A percentile compares a stretch with the other conserved stretches of the same genome.
These are phyloP conservation scores for Plasmodium adleri DNA, from an alignment of 169 alveolate genomes.

Conservation along the genomic window DNA sequence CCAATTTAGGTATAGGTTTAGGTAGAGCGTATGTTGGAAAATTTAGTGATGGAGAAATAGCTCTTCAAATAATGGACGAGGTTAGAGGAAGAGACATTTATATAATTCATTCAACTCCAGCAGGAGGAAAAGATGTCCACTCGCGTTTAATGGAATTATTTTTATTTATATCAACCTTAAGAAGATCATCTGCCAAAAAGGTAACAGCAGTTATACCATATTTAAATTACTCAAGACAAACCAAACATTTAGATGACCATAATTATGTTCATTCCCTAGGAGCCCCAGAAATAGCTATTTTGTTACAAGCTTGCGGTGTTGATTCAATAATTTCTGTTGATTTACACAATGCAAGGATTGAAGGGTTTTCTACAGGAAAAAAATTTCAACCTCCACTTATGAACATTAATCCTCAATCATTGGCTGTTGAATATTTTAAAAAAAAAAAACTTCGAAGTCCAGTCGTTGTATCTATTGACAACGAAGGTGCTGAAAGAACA, in stretches of 20 bases:
- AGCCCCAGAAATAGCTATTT: slow-evolving; percentile 70
- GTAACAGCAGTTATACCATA: slow-evolving; percentile 93
- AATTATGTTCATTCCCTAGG: slow-evolving; percentile 66
- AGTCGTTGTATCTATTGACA: slow-evolving; percentile 86
- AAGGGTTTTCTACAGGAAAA: slow-evolving; percentile 80
- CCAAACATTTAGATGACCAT: slow-evolving; percentile 46
- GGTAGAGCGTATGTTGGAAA: slow-evolving; percentile 85
- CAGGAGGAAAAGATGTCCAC: slow-evolving; percentile 87
- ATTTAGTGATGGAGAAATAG: slow-evolving; percentile 92
- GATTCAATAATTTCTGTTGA: slow-evolving; percentile 86
- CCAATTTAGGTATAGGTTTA: slow-evolving; percentile 84
- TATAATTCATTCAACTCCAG: slow-evolving; percentile 88
- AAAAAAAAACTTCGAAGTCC: slow-evolving; percentile 80
- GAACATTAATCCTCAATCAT: slow-evolving; percentile 83
- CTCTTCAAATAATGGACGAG: slow-evolving; percentile 87
- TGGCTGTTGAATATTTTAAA: slow-evolving; percentile 82
- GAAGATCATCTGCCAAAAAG: slow-evolving; percentile 92
- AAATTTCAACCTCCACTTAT: slow-evolving; percentile 80
- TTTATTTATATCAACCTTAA: slow-evolving; percentile 82
- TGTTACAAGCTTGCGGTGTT: slow-evolving; percentile 85
- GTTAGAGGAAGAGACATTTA: slow-evolving; percentile 91
- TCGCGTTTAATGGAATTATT: slow-evolving; percentile 78
- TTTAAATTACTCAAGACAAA: slow-evolving; percentile 91
- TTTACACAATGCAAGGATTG: slow-evolving; percentile 84
- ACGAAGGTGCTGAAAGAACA: slow-evolving; percentile 88